These are phyloP conservation scores for Plasmodium berghei DNA, from an alignment of 169 alveolate genomes.

Conservation along the genomic window DNA sequence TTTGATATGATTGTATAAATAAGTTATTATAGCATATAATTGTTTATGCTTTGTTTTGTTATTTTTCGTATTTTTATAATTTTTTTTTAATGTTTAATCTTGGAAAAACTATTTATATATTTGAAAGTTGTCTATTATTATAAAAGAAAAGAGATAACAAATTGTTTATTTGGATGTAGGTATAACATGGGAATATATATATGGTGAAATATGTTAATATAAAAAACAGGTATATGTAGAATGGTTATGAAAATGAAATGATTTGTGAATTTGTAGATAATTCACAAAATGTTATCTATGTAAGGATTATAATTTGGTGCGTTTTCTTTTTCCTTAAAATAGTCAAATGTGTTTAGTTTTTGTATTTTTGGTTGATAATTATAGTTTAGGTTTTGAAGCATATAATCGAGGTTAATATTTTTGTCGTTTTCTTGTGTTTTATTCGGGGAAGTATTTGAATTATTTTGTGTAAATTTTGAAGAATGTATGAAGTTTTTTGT, in stretches of 20 bases:
- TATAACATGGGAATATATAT: not conserved
- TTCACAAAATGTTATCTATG: conserved; percentile 6
- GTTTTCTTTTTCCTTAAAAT: conserved; percentile 74
- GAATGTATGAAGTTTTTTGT: not conserved
- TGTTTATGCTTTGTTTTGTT: too few species aligned
- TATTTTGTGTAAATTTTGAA: not conserved
- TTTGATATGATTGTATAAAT: too few species aligned
- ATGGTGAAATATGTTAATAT: not conserved
- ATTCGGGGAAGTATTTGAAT: not conserved
- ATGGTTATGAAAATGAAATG: not conserved
- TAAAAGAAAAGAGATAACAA: not conserved
- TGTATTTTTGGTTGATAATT: conserved; percentile 64
- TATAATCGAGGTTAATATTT: conserved; percentile 42
- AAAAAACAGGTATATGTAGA: not conserved
- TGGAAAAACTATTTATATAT: conserved; percentile 44
- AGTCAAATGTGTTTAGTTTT: conserved; percentile 61
- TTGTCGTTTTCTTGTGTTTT: conserved; percentile 21
- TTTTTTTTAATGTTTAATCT: conserved; percentile 3
- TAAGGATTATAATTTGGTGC: conserved; percentile 35
- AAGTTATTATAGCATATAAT: too few species aligned
- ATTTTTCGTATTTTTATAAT: not conserved
- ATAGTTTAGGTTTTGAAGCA: conserved; percentile 42
- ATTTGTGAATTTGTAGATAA: not conserved
- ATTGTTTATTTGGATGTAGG: not conserved
- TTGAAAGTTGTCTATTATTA: conserved; percentile 3